phyloP scores from a whole-genome alignment of 148 eudicot genomes.

The Chenopodium quinoa region DNA sequence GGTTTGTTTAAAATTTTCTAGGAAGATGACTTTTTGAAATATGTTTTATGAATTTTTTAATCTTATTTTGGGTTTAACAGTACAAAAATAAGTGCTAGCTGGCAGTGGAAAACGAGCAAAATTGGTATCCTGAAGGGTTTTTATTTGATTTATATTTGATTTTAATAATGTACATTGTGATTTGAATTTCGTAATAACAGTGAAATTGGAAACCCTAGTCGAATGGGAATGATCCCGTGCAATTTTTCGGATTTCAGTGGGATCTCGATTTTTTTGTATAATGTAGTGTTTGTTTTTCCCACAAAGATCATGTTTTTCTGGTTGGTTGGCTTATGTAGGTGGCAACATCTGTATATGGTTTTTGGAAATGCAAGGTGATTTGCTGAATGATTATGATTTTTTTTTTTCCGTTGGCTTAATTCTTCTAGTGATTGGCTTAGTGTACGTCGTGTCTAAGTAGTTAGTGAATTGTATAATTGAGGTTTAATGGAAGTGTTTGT shows the following conservation, averaged over 20 bases:
- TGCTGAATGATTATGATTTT: background rate
- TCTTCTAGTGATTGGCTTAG: background rate
- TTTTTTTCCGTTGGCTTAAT: background rate
- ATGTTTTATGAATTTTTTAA: background rate
- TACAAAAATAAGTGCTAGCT: background rate
- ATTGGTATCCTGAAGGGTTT: background rate
- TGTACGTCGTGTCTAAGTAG: background rate
- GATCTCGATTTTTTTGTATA: background rate
- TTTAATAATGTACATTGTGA: background rate
- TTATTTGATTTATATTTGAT: too few species aligned
- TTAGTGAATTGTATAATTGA: background rate
- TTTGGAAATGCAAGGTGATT: background rate
- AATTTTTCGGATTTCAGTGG: background rate
- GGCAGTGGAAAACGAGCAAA: background rate
- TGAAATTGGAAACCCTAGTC: background rate
- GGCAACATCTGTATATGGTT: background rate
- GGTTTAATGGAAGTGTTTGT: background rate
- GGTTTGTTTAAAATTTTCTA: background rate
- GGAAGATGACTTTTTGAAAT: background rate
- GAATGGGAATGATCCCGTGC: background rate
- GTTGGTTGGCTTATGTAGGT: background rate
- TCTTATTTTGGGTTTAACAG: background rate
- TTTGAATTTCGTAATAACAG: background rate
- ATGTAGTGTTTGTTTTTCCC: background rate
- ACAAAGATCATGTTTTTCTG: background rate